Conservation (phyloP, 2,329 filamentous ascomycete species). For the Colletotrichum filicis region DNA sequence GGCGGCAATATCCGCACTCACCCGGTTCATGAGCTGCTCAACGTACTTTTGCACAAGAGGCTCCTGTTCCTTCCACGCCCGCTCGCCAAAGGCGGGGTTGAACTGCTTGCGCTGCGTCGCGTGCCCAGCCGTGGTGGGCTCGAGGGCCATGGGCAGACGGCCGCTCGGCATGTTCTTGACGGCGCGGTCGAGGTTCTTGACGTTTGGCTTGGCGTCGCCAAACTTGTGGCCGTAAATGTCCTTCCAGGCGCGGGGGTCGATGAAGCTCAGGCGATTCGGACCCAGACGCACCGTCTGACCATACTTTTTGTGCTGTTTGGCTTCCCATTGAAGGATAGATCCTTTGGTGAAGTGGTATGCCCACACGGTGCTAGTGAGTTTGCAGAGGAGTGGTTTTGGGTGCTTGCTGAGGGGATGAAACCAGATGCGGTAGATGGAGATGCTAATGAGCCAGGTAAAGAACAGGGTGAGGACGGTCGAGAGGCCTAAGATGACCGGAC, state of each 20-base stretch:
- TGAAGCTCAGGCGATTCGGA: constrained; percentile 36
- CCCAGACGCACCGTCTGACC: constrained; percentile 36
- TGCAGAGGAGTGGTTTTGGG: constrained; percentile 38
- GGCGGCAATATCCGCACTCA: background rate
- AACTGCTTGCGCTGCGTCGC: background rate
- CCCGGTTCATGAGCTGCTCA: background rate
- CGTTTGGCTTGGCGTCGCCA: background rate
- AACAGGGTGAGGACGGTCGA: background rate
- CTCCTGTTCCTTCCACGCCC: background rate
- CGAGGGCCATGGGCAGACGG: background rate
- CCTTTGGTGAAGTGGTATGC: constrained; percentile 14
- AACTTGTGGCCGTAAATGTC: constrained; percentile 31
- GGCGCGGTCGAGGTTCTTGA: background rate
- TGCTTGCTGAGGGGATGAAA: constrained; percentile 44
- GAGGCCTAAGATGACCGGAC: background rate
- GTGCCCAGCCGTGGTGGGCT: background rate
- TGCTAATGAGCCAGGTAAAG: background rate
- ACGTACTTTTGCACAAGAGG: background rate
- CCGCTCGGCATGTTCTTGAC: background rate
- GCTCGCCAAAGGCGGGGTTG: background rate
- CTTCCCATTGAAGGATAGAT: constrained; percentile 5
- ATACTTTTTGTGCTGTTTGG: constrained; percentile 16
- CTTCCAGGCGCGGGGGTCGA: constrained; percentile 34
- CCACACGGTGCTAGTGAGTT: background rate
- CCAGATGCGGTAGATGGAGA: constrained; percentile 42